Percentiles rank a stretch among this genome's conserved stretches.
phyloP scores from a whole-genome alignment of 306 rosid species.

The Styphnolobium japonicum region DNA sequence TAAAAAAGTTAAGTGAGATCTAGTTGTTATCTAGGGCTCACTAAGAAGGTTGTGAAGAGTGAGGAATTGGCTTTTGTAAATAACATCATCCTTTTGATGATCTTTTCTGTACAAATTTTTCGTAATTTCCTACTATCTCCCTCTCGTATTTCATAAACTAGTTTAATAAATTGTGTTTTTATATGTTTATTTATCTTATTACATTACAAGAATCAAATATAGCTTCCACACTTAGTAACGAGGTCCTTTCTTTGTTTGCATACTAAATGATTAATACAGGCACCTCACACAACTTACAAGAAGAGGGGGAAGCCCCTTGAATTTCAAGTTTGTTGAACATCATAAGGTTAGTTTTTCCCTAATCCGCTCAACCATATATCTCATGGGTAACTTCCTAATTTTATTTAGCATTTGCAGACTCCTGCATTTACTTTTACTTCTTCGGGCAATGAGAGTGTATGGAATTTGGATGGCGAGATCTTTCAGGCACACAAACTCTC shows the following conservation, averaged over 20 bases:
- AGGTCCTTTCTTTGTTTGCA: background rate
- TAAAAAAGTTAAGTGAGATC: background rate
- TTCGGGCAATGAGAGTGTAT: slow-evolving; percentile 68
- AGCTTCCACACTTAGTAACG: slow-evolving; percentile 1
- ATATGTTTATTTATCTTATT: background rate
- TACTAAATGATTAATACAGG: slow-evolving; percentile 46
- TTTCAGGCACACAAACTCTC: slow-evolving; percentile 88
- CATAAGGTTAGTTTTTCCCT: slow-evolving; percentile 60
- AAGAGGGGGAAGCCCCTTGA: slow-evolving; percentile 81
- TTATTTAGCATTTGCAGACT: slow-evolving; percentile 42
- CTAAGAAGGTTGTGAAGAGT: background rate
- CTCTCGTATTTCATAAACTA: background rate
- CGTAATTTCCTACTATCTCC: background rate
- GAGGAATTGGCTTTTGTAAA: background rate
- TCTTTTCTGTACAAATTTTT: background rate
- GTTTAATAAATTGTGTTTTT: background rate
- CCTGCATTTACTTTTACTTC: slow-evolving; percentile 81
- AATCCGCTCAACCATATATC: background rate
- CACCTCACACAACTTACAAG: slow-evolving; percentile 82
- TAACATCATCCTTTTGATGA: background rate
- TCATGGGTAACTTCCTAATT: background rate
- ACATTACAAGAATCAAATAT: background rate
- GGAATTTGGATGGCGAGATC: slow-evolving; percentile 90
- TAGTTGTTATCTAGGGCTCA: background rate
- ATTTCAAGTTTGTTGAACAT: slow-evolving; percentile 85